Conservation (phyloP, 257 asterid genomes). For the Scutellaria galericulata region DNA sequence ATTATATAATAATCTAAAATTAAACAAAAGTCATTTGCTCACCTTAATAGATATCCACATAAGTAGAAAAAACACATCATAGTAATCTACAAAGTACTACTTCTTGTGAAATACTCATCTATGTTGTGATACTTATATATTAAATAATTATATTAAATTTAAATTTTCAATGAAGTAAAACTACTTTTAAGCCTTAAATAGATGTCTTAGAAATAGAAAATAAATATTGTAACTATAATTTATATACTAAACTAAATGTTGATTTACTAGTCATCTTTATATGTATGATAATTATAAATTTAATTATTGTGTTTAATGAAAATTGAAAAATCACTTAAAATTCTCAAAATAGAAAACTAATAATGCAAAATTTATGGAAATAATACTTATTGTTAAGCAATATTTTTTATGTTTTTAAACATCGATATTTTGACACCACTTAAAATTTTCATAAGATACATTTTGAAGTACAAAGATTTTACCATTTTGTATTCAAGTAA, state of each 20-base stretch:
- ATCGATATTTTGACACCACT: too few species aligned
- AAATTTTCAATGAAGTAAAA: too few species aligned
- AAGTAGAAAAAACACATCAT: neutral
- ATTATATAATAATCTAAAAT: neutral
- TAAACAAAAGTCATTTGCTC: neutral
- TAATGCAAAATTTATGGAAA: too few species aligned
- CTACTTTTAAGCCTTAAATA: too few species aligned
- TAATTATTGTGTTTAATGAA: neutral
- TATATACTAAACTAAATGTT: neutral
- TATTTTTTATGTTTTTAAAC: too few species aligned
- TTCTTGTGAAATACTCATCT: neutral
- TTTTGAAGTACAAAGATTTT: neutral
- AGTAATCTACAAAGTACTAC: neutral
- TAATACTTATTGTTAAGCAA: too few species aligned
- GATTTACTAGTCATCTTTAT: neutral
- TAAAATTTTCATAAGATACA: too few species aligned
- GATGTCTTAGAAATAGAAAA: too few species aligned
- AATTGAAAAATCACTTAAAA: neutral
- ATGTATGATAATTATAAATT: neutral
- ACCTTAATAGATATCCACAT: neutral
- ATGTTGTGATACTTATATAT: too few species aligned
- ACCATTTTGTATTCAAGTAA: neutral
- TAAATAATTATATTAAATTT: too few species aligned
- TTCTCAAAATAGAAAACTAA: neutral
- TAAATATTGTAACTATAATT: too few species aligned